Base-by-base conservation (phyloP, 2,329 filamentous ascomycete genomes). In the Aureobasidium sp. region DNA sequence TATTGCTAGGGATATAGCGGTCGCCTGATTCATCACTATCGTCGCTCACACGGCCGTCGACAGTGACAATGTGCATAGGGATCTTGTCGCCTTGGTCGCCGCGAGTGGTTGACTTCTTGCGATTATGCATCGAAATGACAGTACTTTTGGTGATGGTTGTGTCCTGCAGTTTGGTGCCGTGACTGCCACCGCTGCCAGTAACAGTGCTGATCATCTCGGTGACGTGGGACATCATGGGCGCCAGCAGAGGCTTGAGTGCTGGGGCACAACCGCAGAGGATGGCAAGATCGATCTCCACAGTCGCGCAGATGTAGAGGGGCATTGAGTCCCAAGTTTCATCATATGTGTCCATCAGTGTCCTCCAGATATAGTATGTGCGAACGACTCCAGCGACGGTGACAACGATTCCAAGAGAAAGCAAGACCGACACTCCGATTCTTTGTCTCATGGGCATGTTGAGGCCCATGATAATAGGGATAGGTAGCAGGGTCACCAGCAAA, bases 321-420 rank as follows among this genome's bases (percentile, higher is more conserved):
- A 71, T 74, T 4, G 69, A 64, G 50, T 66, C 70, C 73, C 72
- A 75, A 2, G 71, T 73, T 51, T 67, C 65, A 48, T 75, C 73
- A 55, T 70, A 74, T 49, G 65, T 69, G 2, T 57, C 59, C 5
- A 73, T 63, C 5, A 75, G 57, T 14, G 65, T 66, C 52, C 68
- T 65, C 61, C 71, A 74, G 41, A 73, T 72, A 58, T 60, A 74
- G 63, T 68, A 74, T 4, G 71, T 75, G 14, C 73, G 58, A 2
- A 74, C 60, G 7, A 68, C 59, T 3, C 71, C 73, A 6, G 64
- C 22, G 21, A 54, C 50, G 2, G 58, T 60, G 34, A 60, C 56
- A 4, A 60, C 24, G 14, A 59, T 44, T 3, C 53, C 57, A 29
- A 60, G 35, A 27, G 55, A 56, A 10, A 59, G 25, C 14, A 61